A percentile compares a stretch with the other conserved stretches of the same genome.
Evolutionary conservation across 2,329 filamentous ascomycete species (phyloP).

Genomic region (Canariomyces notabilis): DNA sequence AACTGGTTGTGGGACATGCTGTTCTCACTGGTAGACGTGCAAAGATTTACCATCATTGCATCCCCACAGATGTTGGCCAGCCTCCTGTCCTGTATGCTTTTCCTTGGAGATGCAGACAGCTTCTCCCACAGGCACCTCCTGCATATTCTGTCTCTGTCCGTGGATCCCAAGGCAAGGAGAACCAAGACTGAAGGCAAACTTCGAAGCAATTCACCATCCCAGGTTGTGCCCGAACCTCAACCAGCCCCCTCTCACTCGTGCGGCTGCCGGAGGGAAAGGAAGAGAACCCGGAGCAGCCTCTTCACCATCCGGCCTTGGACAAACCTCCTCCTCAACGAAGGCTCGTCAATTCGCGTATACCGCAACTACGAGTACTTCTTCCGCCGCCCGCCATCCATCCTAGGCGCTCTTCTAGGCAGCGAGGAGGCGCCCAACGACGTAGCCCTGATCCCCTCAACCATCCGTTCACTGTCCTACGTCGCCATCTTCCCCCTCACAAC

Average conservation of each 20-base stretch:
- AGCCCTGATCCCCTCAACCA: conserved; percentile 35
- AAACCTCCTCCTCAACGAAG: conserved; percentile 65
- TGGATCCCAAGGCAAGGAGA: conserved; percentile 14
- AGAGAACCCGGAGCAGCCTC: conserved; percentile 35
- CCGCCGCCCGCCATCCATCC: conserved; percentile 56
- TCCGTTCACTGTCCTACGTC: conserved; percentile 53
- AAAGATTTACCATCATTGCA: conserved; percentile 52
- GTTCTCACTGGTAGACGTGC: conserved; percentile 49
- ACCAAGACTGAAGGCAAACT: neutral
- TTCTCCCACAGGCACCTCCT: conserved; percentile 51
- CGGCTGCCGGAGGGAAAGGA: neutral
- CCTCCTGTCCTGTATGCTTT: conserved; percentile 53
- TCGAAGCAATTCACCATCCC: neutral
- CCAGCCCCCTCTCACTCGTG: neutral
- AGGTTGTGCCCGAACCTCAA: too few species aligned
- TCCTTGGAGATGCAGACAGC: conserved; percentile 55
- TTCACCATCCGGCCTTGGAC: conserved; percentile 61
- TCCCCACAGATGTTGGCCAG: conserved; percentile 58
- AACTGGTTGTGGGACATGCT: conserved; percentile 53
- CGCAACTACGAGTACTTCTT: conserved; percentile 67
- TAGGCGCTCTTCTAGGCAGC: conserved; percentile 46
- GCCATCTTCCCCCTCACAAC: conserved; percentile 62
- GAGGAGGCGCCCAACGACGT: conserved; percentile 35
- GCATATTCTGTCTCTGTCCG: conserved; percentile 53
- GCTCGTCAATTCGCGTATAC: conserved; percentile 67